phyloP scores from a whole-genome alignment of 345 rosid species.

The Aquilaria yunnanensis region DNA sequence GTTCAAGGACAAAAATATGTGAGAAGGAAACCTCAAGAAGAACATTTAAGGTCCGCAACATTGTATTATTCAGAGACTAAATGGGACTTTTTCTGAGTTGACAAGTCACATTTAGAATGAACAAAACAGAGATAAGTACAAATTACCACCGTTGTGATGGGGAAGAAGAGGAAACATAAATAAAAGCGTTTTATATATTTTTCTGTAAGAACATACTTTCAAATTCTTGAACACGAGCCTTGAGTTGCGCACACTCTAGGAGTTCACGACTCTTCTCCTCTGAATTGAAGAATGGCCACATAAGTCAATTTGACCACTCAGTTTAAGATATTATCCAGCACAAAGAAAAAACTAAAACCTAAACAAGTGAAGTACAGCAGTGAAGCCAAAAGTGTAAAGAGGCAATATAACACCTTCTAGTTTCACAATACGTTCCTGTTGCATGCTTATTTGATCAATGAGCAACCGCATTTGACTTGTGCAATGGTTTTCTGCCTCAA shows the following conservation, averaged over 20 bases:
- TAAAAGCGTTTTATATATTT: no score
- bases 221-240: constrained; percentile 58
- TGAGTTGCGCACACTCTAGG: constrained; percentile 58
- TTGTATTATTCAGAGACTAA: background rate
- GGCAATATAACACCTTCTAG: constrained; percentile 50
- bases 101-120: background rate
- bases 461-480: constrained; percentile 65
- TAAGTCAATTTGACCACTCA: constrained; percentile 6
- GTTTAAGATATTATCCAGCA: background rate
- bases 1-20: background rate
- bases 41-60: background rate
- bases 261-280: constrained; percentile 54
- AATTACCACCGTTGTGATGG: no score
- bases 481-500: constrained; percentile 80
- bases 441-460: constrained; percentile 76
- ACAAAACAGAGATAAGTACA: no score
- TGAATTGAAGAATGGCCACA: constrained; percentile 22
- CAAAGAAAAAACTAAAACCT: background rate
- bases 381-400: background rate
- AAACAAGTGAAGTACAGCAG: no score
- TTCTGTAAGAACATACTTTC: constrained; percentile 44
- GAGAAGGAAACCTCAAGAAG: background rate
- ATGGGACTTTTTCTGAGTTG: background rate
- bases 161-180: no score
- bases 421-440: constrained; percentile 63